Evolutionary conservation across 2,329 filamentous ascomycete species (phyloP).

Genomic region (Penicillium janthinellum): DNA sequence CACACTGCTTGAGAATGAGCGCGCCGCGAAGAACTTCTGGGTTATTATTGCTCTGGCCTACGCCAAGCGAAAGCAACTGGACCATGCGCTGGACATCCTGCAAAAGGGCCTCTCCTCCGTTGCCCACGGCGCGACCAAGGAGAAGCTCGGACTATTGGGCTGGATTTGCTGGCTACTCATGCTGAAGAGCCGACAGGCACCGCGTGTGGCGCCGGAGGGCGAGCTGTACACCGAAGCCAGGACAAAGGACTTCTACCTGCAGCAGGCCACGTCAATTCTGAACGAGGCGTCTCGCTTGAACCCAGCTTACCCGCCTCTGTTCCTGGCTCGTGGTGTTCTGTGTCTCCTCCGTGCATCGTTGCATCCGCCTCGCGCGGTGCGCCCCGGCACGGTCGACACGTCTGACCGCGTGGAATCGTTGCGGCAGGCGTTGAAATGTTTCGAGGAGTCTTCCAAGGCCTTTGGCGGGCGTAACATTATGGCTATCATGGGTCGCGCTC

Average conservation of each 20-base stretch:
- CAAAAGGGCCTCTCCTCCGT: slow-evolving; percentile 74
- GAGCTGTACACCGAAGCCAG: slow-evolving; percentile 69
- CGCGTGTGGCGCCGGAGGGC: slow-evolving; percentile 66
- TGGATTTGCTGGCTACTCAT: slow-evolving; percentile 90
- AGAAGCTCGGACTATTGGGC: slow-evolving; percentile 81
- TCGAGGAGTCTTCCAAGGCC: slow-evolving; percentile 86
- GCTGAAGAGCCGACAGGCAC: slow-evolving; percentile 82
- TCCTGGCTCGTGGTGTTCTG: slow-evolving; percentile 86
- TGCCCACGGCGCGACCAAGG: slow-evolving; percentile 69
- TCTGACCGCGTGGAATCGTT: slow-evolving; percentile 75
- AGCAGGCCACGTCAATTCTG: slow-evolving; percentile 83
- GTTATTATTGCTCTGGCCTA: slow-evolving; percentile 97
- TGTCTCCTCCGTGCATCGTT: slow-evolving; percentile 85
- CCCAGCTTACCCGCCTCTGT: slow-evolving; percentile 86
- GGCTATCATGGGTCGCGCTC: slow-evolving; percentile 85
- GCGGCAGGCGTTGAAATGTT: slow-evolving; percentile 84
- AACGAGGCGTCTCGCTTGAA: slow-evolving; percentile 97
- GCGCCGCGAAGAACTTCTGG: slow-evolving; percentile 89
- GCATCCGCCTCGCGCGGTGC: slow-evolving; percentile 69
- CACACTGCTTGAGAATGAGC: slow-evolving; percentile 91
- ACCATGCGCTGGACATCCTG: slow-evolving; percentile 73
- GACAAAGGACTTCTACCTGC: slow-evolving; percentile 91
- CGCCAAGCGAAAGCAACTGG: slow-evolving; percentile 90
- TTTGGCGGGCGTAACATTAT: slow-evolving; percentile 88
- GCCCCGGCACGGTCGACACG: slow-evolving; percentile 64